phyloP scores from a whole-genome alignment of 73 alveolate species.

The Blepharisma stoltei region DNA sequence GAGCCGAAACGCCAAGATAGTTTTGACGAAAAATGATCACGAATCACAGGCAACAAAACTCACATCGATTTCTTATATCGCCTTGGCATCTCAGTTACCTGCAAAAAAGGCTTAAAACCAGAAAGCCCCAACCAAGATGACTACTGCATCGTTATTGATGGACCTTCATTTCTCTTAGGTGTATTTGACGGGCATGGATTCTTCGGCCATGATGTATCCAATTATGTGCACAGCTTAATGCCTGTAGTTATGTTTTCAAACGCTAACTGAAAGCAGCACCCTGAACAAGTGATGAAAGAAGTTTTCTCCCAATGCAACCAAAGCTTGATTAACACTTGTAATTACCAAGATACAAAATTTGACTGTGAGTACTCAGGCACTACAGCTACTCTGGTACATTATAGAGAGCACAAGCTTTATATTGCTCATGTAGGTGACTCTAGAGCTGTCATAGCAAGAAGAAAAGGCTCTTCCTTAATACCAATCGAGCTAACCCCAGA shows the following conservation, averaged over 20 bases:
- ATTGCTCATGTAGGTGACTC: conserved; percentile 33
- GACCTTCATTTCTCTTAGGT: conserved; percentile 43
- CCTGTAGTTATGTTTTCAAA: conserved; percentile 41
- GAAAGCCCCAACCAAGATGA: conserved; percentile 59
- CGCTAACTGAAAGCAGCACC: not conserved
- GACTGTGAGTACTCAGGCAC: conserved; percentile 32
- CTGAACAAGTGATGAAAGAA: not conserved
- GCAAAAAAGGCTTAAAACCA: conserved; percentile 51
- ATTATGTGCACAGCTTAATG: conserved; percentile 43
- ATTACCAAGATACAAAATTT: not conserved
- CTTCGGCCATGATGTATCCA: conserved; percentile 52
- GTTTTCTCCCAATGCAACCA: not conserved
- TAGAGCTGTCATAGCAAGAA: conserved; percentile 25
- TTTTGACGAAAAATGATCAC: not conserved
- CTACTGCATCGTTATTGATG: conserved; percentile 24
- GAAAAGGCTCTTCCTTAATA: not conserved
- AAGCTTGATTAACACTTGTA: not conserved
- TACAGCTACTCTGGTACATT: conserved; percentile 28
- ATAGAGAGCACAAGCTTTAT: conserved; percentile 8
- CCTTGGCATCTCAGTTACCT: conserved; percentile 27
- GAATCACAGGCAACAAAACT: not conserved
- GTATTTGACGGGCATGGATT: conserved; percentile 57
- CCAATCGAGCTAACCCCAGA: conserved; percentile 49
- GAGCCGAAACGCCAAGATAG: not conserved
- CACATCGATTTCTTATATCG: not conserved